Percentiles rank a stretch among this genome's conserved stretches.
Evolutionary conservation across 441 rosid genomes (phyloP).

Genomic region (Jatropha podagrica): DNA sequence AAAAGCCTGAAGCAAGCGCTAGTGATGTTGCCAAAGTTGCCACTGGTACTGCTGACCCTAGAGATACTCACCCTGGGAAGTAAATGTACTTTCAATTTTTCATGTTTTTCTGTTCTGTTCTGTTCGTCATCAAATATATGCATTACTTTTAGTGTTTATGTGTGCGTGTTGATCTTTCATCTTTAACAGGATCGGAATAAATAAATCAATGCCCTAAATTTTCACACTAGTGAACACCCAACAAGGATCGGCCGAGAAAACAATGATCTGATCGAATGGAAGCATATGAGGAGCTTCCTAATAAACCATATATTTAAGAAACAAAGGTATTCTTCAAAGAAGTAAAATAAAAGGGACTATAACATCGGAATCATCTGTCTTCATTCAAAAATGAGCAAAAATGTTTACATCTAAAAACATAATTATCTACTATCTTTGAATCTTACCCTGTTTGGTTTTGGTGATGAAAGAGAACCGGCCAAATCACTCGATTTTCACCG

Average conservation of each 20-base stretch:
- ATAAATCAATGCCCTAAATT: background rate
- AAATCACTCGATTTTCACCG: constrained; percentile 78
- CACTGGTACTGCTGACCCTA: constrained; percentile 43
- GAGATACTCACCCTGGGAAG: constrained; percentile 65
- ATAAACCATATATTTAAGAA: constrained; percentile 23
- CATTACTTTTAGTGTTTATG: too few species aligned
- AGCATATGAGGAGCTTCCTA: constrained; percentile 15
- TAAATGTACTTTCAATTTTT: constrained; percentile 9
- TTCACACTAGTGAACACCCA: background rate
- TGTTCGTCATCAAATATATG: background rate
- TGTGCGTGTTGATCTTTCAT: background rate
- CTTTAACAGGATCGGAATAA: background rate
- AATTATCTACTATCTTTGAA: constrained; percentile 28
- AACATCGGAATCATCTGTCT: constrained; percentile 21
- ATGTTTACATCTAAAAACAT: constrained; percentile 41
- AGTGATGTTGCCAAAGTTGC: constrained; percentile 57
- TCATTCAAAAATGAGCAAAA: constrained; percentile 33
- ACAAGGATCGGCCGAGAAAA: background rate
- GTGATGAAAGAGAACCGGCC: constrained; percentile 1
- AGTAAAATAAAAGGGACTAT: constrained; percentile 16
- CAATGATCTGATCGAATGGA: background rate
- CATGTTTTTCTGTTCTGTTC: background rate
- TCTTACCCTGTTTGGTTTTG: constrained; percentile 22
- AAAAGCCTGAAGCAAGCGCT: constrained; percentile 68
- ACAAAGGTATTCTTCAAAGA: constrained; percentile 19